Base-by-base conservation (phyloP, 129 eudicot genomes). In the Helichrysum umbraculigerum region DNA sequence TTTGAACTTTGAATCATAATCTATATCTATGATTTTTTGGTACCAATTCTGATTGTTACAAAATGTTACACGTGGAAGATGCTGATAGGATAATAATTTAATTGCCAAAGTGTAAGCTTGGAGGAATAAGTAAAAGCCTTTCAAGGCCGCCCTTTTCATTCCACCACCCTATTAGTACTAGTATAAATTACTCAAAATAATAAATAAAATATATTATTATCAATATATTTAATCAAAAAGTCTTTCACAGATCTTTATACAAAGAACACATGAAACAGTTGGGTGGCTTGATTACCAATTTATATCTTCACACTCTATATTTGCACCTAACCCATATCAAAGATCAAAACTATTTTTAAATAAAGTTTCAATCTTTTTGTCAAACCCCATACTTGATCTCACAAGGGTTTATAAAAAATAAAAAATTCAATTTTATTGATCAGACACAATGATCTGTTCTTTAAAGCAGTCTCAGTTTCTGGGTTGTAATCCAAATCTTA, bases 211-310 rank as follows among this genome's bases (percentile, higher is more conserved):
- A 6, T 4, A 6, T 35, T 6, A 41, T 8, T 32, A 32, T 8
- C 8, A 41, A 41, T 41, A 41, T 14, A 47, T 47, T 47, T 11
- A 25, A 21, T 22, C 34, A 25, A 60, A 60, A 60, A 60, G 66
- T 60, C 66, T 60, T 60, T 79, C 78, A 62, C 82, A 68, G 77
- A 71, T 79, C 77, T 47, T 79, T 79, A 71, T 70, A 62, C 17
- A 9, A 21, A 1, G 54, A 52, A 58, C 76, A 71, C 72, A 75
- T 63, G 71, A 75, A 75, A 9, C 21, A 71, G 66, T 75, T 50
- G 72, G 79, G 34, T 64, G 30, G 68, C 37, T 52, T 25, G 7
- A 33, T 77, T 68, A 34, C 58, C 59, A 77, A 35, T 76, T 52
- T 22, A 50, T 54, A 76, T 76, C 44, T 34, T 30, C 78, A 52